Conservation (phyloP, 352 stramenopile genomes). For the Phytophthora melonis region DNA sequence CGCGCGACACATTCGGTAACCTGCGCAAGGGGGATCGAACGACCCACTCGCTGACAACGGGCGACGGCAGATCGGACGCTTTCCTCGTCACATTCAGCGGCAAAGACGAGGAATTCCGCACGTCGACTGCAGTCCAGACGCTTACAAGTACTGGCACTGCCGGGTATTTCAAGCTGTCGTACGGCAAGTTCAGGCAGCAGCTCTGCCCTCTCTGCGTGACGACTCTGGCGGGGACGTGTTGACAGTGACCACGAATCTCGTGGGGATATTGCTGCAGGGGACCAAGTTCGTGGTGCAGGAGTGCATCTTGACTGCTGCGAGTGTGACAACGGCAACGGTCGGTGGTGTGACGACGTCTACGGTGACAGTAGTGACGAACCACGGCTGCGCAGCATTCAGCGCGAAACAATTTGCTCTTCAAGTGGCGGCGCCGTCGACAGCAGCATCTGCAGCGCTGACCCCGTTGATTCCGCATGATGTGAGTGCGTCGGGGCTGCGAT, state of each 20-base stretch:
- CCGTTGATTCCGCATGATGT: constrained; percentile 71
- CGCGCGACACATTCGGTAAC: constrained; percentile 95
- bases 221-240: constrained; percentile 56
- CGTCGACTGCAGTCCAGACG: constrained; percentile 92
- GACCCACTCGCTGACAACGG: constrained; percentile 71
- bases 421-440: constrained; percentile 26
- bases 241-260: constrained; percentile 68
- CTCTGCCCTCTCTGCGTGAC: constrained; percentile 73
- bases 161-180: constrained; percentile 81
- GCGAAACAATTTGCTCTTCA: constrained; percentile 55
- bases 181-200: constrained; percentile 59
- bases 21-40: constrained; percentile 80
- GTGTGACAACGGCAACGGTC: constrained; percentile 50
- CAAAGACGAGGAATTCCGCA: constrained; percentile 71
- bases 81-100: constrained; percentile 92
- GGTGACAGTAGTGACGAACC: constrained; percentile 62
- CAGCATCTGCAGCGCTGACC: constrained; percentile 53
- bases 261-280: constrained; percentile 58
- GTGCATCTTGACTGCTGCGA: constrained; percentile 72
- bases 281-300: constrained; percentile 77
- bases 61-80: constrained; percentile 90
- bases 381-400: constrained; percentile 67
- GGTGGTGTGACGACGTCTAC: constrained; percentile 44
- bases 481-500: constrained; percentile 60
- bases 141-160: constrained; percentile 45